A percentile compares a stretch with the other conserved stretches of the same genome.
Conservation (phyloP, 257 asterid species). For the Solanum sparsipilum region DNA sequence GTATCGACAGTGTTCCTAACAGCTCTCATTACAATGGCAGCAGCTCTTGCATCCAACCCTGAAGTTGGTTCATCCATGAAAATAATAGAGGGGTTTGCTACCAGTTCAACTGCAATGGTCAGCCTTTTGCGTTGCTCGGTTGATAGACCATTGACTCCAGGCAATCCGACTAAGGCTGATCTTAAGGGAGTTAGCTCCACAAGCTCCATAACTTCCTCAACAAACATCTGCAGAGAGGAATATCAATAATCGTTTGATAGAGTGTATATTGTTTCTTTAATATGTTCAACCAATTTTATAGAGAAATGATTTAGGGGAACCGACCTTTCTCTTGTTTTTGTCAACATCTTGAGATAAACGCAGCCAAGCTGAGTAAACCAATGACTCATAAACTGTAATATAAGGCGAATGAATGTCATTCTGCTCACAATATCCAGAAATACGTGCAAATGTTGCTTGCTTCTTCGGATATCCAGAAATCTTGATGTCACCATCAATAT, state of each 20-base stretch:
- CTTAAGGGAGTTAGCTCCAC: conserved; percentile 43
- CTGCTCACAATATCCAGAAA: conserved; percentile 66
- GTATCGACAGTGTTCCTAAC: conserved; percentile 60
- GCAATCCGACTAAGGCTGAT: conserved; percentile 48
- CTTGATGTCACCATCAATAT: conserved; percentile 41
- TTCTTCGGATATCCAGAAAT: conserved; percentile 55
- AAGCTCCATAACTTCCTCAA: conserved; percentile 52
- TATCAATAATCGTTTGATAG: not conserved
- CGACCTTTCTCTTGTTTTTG: conserved; percentile 33
- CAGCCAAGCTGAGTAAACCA: conserved; percentile 59
- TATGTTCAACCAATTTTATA: not conserved
- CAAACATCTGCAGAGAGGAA: conserved; percentile 28
- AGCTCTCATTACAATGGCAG: conserved; percentile 62
- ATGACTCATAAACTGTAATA: conserved; percentile 50
- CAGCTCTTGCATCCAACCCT: conserved; percentile 66
- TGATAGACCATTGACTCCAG: conserved; percentile 54
- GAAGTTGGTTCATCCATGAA: conserved; percentile 76
- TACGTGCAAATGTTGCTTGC: conserved; percentile 60
- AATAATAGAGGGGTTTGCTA: conserved; percentile 57
- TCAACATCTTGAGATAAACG: conserved; percentile 41
- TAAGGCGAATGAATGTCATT: conserved; percentile 59
- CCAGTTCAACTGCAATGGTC: conserved; percentile 60
- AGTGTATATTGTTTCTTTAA: not conserved
- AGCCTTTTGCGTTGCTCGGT: conserved; percentile 68
- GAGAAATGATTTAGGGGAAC: not conserved